These are phyloP conservation scores for Centrapalus pauciflorus DNA, from an alignment of 129 eudicot species.

Conservation along the genomic window DNA sequence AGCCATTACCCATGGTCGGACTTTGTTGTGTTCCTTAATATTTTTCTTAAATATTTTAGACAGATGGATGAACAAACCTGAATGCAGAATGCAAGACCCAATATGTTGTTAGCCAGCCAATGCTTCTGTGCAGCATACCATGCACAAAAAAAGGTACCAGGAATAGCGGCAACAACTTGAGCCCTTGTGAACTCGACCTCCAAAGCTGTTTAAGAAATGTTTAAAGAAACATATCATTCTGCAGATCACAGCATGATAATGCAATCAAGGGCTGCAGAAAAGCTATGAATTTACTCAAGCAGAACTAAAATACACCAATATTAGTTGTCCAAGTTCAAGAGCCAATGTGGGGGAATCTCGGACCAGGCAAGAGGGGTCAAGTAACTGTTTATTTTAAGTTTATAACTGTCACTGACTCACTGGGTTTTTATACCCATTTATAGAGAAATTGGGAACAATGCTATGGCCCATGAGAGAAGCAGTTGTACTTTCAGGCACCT, in stretches of 20 bases:
- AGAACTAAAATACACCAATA: neutral
- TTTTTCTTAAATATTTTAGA: neutral
- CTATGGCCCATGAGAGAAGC: neutral
- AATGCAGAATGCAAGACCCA: conserved; percentile 96
- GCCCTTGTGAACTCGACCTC: conserved; percentile 91
- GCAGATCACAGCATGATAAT: conserved; percentile 24
- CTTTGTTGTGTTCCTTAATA: neutral
- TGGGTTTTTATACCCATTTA: neutral
- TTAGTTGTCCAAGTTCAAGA: neutral
- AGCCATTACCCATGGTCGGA: too few relatives aligned
- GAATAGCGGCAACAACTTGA: conserved; percentile 82
- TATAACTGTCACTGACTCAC: neutral
- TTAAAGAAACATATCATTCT: conserved; percentile 26
- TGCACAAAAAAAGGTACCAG: conserved; percentile 89
- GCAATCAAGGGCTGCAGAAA: conserved; percentile 18
- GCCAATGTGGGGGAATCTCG: neutral
- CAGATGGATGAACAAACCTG: conserved; percentile 42
- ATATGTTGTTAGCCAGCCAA: conserved; percentile 88
- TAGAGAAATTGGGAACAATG: neutral
- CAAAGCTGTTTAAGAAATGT: conserved; percentile 58
- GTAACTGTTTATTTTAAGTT: neutral
- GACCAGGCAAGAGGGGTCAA: neutral
- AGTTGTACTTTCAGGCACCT: neutral
- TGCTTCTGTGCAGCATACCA: conserved; percentile 98
- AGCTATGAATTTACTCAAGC: conserved; percentile 1